Evolutionary conservation across 2,329 filamentous ascomycete species (phyloP).

Genomic region (Xylaria polymorpha): DNA sequence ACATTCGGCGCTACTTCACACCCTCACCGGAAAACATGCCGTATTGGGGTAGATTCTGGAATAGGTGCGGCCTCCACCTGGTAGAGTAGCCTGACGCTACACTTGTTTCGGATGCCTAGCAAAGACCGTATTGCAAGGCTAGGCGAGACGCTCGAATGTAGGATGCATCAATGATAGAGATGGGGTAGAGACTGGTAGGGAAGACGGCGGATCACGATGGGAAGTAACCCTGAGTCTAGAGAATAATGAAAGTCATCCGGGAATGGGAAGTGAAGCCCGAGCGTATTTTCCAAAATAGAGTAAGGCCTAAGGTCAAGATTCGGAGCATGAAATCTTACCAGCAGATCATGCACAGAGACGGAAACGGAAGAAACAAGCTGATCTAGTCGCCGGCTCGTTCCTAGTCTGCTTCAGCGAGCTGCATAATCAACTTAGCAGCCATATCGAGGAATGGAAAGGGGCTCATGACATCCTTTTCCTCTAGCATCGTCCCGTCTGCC

Average conservation of each 20-base stretch:
- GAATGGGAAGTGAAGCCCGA: background rate
- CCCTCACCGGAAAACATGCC: background rate
- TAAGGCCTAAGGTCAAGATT: background rate
- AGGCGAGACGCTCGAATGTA: background rate
- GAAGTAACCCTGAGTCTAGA: background rate
- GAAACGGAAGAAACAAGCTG: background rate
- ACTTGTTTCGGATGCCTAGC: background rate
- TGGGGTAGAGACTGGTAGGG: background rate
- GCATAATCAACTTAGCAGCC: constrained; percentile 90
- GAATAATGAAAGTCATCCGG: background rate
- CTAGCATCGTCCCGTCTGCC: constrained; percentile 75
- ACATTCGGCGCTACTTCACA: background rate
- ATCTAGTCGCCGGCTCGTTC: constrained; percentile 3
- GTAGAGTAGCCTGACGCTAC: background rate
- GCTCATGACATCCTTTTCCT: constrained; percentile 94
- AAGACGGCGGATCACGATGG: background rate
- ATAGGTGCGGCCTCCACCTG: background rate
- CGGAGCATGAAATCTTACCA: background rate
- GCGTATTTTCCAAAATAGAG: constrained; percentile 16
- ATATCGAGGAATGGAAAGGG: constrained; percentile 97
- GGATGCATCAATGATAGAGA: constrained; percentile 1
- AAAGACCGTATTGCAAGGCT: background rate
- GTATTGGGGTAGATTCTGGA: background rate
- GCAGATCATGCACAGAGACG: constrained; percentile 1
- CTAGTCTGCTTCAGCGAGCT: constrained; percentile 83